Percentiles rank a stretch among this genome's conserved stretches.
Conservation (phyloP, 2,329 filamentous ascomycete genomes). For the Pseudopithomyces maydicus region DNA sequence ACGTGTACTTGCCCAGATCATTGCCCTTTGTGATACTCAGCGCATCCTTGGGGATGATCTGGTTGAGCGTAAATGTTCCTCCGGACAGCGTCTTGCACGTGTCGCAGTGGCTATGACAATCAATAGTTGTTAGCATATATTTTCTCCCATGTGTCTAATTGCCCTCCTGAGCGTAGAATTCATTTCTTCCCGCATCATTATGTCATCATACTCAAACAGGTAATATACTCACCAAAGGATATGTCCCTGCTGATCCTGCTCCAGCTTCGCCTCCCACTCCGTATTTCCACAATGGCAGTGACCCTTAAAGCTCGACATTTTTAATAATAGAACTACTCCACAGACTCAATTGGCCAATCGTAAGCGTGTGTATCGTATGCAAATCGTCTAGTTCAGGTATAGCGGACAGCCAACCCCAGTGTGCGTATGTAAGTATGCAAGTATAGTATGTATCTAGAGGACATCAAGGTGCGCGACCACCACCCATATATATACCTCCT, state of each 20-base stretch:
- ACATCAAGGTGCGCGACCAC: slow-evolving; percentile 11
- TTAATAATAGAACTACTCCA: slow-evolving; percentile 16
- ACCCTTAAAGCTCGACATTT: slow-evolving; percentile 55
- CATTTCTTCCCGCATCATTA: no score
- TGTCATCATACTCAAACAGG: not conserved
- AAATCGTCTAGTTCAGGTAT: not conserved
- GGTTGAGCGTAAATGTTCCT: slow-evolving; percentile 59
- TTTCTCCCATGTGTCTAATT: no score
- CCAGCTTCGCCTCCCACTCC: slow-evolving; percentile 58
- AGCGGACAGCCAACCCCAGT: not conserved
- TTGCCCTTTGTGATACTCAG: slow-evolving; percentile 60
- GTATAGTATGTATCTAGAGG: not conserved
- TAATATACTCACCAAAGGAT: slow-evolving; percentile 50
- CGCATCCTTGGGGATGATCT: slow-evolving; percentile 56
- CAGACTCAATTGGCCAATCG: slow-evolving; percentile 2
- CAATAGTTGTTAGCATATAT: not conserved
- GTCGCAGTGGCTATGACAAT: slow-evolving; percentile 57
- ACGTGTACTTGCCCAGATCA: slow-evolving; percentile 57
- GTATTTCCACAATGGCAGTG: slow-evolving; percentile 62
- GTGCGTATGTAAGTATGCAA: no score
- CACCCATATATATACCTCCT: not conserved
- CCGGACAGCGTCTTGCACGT: slow-evolving; percentile 61
- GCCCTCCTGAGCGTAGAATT: no score
- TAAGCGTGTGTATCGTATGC: not conserved
- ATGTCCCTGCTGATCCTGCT: slow-evolving; percentile 50